A percentile compares a stretch with the other conserved stretches of the same genome.
These are phyloP conservation scores for Cladophialophora chaetospira DNA, from an alignment of 2,329 filamentous ascomycete species.

Conservation along the genomic window DNA sequence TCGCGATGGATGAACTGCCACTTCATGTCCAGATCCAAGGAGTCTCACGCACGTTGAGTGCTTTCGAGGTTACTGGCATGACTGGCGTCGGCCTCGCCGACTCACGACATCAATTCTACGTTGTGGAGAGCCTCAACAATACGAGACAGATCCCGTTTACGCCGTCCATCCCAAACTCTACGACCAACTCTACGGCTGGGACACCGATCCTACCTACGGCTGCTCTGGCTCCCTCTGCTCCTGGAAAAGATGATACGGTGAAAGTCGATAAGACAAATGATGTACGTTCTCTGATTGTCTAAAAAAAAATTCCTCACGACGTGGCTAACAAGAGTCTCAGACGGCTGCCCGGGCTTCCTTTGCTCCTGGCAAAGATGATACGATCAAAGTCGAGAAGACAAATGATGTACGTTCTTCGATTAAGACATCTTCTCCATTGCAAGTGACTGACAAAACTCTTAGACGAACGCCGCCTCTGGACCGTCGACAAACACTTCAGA, in stretches of 20 bases:
- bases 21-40: conserved; percentile 40
- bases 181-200: not conserved
- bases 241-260: not conserved
- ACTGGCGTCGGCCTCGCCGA: conserved; percentile 43
- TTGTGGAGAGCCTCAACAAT: conserved; percentile 38
- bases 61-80: conserved; percentile 47
- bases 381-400: not conserved
- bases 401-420: not conserved
- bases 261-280: not conserved
- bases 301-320: too few relatives aligned
- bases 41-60: conserved; percentile 40
- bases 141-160: conserved; percentile 35
- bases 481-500: not conserved
- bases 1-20: conserved; percentile 51
- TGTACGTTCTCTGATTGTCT: not conserved
- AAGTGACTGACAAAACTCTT: not conserved
- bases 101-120: conserved; percentile 40
- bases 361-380: not conserved
- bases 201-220: not conserved
- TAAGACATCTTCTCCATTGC: too few relatives aligned
- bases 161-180: not conserved
- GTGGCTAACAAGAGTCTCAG: too few relatives aligned
- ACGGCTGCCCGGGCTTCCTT: not conserved
- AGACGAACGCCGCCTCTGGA: not conserved
- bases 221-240: not conserved